These are phyloP conservation scores for Pyrus communis DNA, from an alignment of 306 rosid genomes.

Conservation along the genomic window DNA sequence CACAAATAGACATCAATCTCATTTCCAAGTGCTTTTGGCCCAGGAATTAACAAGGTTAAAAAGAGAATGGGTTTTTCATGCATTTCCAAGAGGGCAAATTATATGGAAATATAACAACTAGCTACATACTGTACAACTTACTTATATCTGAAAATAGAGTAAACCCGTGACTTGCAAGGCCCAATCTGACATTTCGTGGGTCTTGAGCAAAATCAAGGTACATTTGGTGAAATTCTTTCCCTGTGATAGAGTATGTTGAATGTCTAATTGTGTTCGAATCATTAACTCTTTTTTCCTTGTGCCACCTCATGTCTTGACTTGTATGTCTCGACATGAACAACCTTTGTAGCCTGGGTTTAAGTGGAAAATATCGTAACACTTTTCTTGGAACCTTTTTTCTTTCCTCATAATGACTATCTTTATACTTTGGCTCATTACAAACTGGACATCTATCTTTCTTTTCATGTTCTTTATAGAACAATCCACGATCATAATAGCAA, in stretches of 20 bases:
- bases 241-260: neutral
- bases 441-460: neutral
- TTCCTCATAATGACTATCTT: neutral
- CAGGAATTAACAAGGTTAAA: neutral
- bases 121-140: neutral
- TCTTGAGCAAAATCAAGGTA: neutral
- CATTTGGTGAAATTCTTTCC: neutral
- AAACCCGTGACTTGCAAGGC: neutral
- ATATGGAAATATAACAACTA: neutral
- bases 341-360: neutral
- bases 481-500: neutral
- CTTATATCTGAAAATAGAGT: neutral
- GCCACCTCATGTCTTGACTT: neutral
- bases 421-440: neutral
- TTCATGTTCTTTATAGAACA: neutral
- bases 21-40: neutral
- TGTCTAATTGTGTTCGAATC: neutral
- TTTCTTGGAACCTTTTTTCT: neutral
- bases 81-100: neutral
- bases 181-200: neutral
- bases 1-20: neutral
- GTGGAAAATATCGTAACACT: neutral
- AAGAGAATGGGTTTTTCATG: neutral
- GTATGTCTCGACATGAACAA: neutral
- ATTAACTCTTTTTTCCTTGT: neutral